Base-by-base conservation (phyloP, 1,284 basidiomycete species). In the Pseudozyma hubeiensis region DNA sequence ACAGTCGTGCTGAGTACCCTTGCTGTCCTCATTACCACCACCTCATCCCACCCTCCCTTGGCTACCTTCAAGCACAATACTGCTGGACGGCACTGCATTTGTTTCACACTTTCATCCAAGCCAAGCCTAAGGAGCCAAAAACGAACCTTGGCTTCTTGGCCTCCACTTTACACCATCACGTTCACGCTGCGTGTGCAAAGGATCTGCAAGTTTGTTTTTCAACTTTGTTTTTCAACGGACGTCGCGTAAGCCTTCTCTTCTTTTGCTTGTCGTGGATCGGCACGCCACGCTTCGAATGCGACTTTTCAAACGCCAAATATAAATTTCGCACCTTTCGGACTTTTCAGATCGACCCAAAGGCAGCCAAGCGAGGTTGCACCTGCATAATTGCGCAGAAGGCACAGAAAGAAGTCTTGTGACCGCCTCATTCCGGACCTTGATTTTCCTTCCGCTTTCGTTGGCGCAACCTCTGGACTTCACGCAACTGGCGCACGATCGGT, bases 231-330 rank as follows among this genome's bases (percentile, higher is more conserved):
- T 53, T 14, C 29, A 29, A n/a, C n/a, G n/a, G n/a, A n/a, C n/a
- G n/a, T n/a, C n/a, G n/a, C n/a, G n/a, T n/a, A n/a, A 52, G 50
- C 50, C 40, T 53, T 14, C 9, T 41, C 9, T 45, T 44, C 33
- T 37, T 43, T 53, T 41, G 8, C 13, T 14, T 7, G 14, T n/a
- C 47, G 33, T 11, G 17, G 17, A 34, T 29, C 51, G 30, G 31
- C 41, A 35, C 11, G 52, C 43, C 52, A 37, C 52, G 34, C 45
- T 37, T 46, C 53, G 53, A 47, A 54, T 37, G 7, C 29, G 11
- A 30, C 8, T 24, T 34, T 47, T 34, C 14, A 47, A n/a, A 53
- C 41, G 41, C 52, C 11, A 41, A 41, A n/a, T 6, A n/a, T 44
- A 44, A 29, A 44, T n/a, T 8, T 10, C 43, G 35, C 35, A 37